Evolutionary conservation across 2,329 filamentous ascomycete species (phyloP), one percentile per base, ranked within the genome.

Genomic region (Purpureocillium lavendulum): DNA sequence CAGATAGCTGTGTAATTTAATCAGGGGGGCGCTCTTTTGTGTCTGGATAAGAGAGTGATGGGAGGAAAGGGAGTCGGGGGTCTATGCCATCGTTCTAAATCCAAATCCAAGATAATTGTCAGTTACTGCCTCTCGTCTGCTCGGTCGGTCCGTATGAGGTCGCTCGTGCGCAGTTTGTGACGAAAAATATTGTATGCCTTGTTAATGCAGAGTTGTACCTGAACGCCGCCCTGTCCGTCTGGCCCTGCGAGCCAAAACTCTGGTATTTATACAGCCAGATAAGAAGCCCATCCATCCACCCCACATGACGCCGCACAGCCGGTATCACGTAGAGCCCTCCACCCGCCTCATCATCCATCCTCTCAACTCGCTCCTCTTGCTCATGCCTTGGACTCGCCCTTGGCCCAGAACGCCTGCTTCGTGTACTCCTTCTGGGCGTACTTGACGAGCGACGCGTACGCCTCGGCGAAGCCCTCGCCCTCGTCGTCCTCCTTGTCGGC

Each of bases 391-490:
- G 55, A 56, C 45, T 62, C 60, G 34, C 62, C 57, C 51, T 61
- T 64, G 47, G 60, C 61, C 63, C 68, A 68, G 54, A 70, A 69
- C 45, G 64, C 65, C 64, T 79, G 73, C 64, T 73, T 77, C 49
- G 65, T 61, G 52, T 68, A 69, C 69, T 82, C 76, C 68, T 82
- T 82, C 66, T 81, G 71, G 40, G 77, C 71, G 36, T 79, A 65
- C 70, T 82, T 82, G 49, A 78, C 70, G 42, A 83, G 65, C 41
- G 80, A 74, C 57, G 75, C 73, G 61, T 82, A 84, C 34, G 70
- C 68, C 54, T 82, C 77, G 48, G 65, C 67, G 52, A 81, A 84
- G 46, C 77, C 76, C 61, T 78, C 75, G 33, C 64, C 70, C 49
- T 62, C 65, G 21, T 65, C 66, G 42, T 62, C 64, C 31, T 61